Base-by-base conservation (phyloP, 129 eudicot genomes). In the Artemisia tridentata region DNA sequence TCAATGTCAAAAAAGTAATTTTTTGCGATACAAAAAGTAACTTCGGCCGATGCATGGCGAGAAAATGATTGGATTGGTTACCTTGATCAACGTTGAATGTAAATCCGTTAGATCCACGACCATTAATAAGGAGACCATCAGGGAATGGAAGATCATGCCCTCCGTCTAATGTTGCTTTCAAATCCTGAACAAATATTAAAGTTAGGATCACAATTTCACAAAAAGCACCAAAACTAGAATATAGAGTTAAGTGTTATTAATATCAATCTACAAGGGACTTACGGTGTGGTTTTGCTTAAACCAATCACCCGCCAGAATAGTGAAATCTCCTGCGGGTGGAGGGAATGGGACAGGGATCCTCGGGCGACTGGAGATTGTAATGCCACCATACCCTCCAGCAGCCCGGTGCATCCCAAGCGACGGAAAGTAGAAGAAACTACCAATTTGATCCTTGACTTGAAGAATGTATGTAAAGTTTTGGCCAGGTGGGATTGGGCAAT, bases 81-180 rank as follows among this genome's bases (percentile, higher is more conserved):
- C 95, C 95, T 83, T 82, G 90, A 76, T 90, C 96, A 59, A 84
- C 91, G 0, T 78, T 80, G 73, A 74, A 79, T 48, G 87, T 79
- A 65, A 71, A 82, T 17, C 82, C 85, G 23, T 77, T 80, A 45
- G 86, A 78, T 69, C 84, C 83, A 3, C 80, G 85, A 2, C 96
- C 96, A 45, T 89, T 86, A n/a, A 89, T 82, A 10, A 89, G 83
- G 71, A 89, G 82, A 29, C 93, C 96, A 51, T 86, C 93, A 10
- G 96, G 90, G 34, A 86, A 86, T 9, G 90, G 90, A 63, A 89
- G 90, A 74, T 81, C 84, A 25, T 71, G 64, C 2, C 96, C 96
- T 10, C 81, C 52, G 14, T 89, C 96, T 41, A 90, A 59, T 68
- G 72, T 68, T 38, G 78, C 87, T 65, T 83, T 85, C 65, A 90